Evolutionary conservation across 805 yeast genomes (phyloP).

Genomic region (Yarrowia phangngaensis): DNA sequence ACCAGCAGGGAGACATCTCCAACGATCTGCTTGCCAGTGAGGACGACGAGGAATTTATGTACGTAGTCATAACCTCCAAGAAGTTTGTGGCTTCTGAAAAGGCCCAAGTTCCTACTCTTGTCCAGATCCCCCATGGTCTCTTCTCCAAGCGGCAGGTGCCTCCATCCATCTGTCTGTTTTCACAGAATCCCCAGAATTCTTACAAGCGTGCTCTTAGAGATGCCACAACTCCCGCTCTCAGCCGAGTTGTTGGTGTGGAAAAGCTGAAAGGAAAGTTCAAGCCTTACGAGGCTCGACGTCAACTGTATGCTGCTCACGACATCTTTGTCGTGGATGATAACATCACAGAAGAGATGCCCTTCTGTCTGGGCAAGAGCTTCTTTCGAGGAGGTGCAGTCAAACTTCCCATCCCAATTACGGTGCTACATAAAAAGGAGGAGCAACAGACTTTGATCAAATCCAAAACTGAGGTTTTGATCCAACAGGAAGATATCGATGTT

Average conservation of each 20-base stretch:
- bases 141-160: conserved; percentile 38
- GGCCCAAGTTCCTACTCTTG: conserved; percentile 44
- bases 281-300: conserved; percentile 83
- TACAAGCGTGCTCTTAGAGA: conserved; percentile 42
- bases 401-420: conserved; percentile 50
- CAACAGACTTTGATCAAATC: conserved; percentile 15
- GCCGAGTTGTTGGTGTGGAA: conserved; percentile 61
- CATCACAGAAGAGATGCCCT: conserved; percentile 74
- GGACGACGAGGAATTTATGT: conserved; percentile 49
- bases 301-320: conserved; percentile 63
- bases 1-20: conserved; percentile 39
- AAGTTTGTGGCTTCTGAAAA: conserved; percentile 59
- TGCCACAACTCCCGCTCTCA: conserved; percentile 33
- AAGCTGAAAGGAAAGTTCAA: conserved; percentile 82
- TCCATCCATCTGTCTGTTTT: conserved; percentile 58
- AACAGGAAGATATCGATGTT: conserved; percentile 45
- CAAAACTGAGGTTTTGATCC: conserved; percentile 29
- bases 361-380: conserved; percentile 75
- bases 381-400: conserved; percentile 64
- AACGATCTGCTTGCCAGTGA: conserved; percentile 55
- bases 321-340: conserved; percentile 82
- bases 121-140: conserved; percentile 46
- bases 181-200: conserved; percentile 57
- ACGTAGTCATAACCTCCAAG: conserved; percentile 61
- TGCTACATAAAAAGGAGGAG: conserved; percentile 36